Conservation (phyloP, 495 filamentous ascomycete genomes). For the Podospora conica region DNA sequence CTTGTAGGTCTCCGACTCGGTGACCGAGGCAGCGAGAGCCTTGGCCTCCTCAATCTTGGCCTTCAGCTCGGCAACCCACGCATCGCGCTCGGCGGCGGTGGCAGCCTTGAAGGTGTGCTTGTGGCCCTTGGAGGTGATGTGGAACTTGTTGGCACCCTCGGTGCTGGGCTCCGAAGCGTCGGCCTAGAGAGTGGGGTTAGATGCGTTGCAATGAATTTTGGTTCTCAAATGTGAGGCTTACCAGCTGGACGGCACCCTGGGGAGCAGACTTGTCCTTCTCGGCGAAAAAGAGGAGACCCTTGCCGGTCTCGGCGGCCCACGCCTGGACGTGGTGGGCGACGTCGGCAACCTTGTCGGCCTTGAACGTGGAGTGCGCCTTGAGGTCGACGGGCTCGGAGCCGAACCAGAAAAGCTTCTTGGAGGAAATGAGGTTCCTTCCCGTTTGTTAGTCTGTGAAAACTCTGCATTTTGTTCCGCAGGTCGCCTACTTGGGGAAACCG, state of each 20-base stretch:
- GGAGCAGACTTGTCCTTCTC: slow-evolving; percentile 80
- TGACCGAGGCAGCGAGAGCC: slow-evolving; percentile 60
- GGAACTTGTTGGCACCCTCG: slow-evolving; percentile 71
- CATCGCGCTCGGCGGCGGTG: slow-evolving; percentile 71
- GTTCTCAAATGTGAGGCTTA: slow-evolving; percentile 36
- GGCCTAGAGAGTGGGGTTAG: slow-evolving; percentile 47
- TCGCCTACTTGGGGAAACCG: slow-evolving; percentile 75
- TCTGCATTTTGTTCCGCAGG: slow-evolving; percentile 2
- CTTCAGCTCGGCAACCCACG: slow-evolving; percentile 78
- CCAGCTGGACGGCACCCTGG: slow-evolving; percentile 76
- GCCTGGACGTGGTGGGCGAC: slow-evolving; percentile 72
- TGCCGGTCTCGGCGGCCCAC: slow-evolving; percentile 89
- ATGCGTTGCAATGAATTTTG: background rate
- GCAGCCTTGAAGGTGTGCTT: slow-evolving; percentile 86
- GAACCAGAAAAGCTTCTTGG: slow-evolving; percentile 78
- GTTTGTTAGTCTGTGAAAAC: slow-evolving; percentile 16
- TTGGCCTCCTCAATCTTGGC: slow-evolving; percentile 71
- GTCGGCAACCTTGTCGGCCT: slow-evolving; percentile 75
- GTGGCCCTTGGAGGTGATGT: slow-evolving; percentile 73
- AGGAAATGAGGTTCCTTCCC: slow-evolving; percentile 42
- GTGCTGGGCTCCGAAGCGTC: slow-evolving; percentile 75
- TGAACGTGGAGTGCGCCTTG: slow-evolving; percentile 67
- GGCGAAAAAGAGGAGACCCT: slow-evolving; percentile 87
- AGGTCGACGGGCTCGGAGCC: slow-evolving; percentile 70
- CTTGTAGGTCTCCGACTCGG: slow-evolving; percentile 72